A percentile compares a stretch with the other conserved stretches of the same genome.
Evolutionary conservation across 257 asterid species (phyloP).

Genomic region (Capsicum pubescens): DNA sequence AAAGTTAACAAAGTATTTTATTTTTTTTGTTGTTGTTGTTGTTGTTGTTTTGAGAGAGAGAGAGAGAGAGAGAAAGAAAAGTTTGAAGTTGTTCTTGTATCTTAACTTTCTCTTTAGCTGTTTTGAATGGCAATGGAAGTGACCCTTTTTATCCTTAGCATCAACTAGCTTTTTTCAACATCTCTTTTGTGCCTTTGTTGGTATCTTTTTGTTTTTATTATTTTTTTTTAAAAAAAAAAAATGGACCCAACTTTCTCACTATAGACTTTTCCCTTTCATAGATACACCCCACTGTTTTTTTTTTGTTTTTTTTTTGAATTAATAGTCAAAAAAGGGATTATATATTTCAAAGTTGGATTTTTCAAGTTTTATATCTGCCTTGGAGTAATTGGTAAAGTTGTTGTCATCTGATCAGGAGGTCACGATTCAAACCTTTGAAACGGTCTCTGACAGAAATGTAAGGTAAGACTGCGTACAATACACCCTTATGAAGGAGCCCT

Average conservation of each 20-base stretch:
- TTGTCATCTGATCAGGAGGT: no score
- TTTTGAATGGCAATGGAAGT: slow-evolving; percentile 28
- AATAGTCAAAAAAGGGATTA: no score
- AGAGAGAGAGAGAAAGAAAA: not conserved
- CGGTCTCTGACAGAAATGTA: no score
- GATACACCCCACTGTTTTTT: not conserved
- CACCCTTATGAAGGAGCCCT: no score
- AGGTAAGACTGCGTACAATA: no score
- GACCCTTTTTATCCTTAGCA: slow-evolving; percentile 53
- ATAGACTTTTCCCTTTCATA: slow-evolving; percentile 28
- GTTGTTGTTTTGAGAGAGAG: slow-evolving; percentile 5
- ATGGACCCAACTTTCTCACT: slow-evolving; percentile 36
- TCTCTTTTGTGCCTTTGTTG: slow-evolving; percentile 44
- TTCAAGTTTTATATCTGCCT: no score
- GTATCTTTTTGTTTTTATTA: slow-evolving; percentile 49
- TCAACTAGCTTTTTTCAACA: slow-evolving; percentile 35
- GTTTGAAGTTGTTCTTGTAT: not conserved
- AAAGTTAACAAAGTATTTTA: not conserved
- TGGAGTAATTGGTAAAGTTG: no score
- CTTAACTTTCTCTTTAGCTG: slow-evolving; percentile 29
- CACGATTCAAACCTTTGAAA: no score
- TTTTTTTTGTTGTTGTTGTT: no score
- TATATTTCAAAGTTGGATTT: no score
- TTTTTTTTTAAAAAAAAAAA: not conserved
- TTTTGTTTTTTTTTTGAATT: no score